Percentiles rank a stretch among this genome's conserved stretches.
Conservation (phyloP, 352 stramenopile species). For the Pythium phragmiticola region DNA sequence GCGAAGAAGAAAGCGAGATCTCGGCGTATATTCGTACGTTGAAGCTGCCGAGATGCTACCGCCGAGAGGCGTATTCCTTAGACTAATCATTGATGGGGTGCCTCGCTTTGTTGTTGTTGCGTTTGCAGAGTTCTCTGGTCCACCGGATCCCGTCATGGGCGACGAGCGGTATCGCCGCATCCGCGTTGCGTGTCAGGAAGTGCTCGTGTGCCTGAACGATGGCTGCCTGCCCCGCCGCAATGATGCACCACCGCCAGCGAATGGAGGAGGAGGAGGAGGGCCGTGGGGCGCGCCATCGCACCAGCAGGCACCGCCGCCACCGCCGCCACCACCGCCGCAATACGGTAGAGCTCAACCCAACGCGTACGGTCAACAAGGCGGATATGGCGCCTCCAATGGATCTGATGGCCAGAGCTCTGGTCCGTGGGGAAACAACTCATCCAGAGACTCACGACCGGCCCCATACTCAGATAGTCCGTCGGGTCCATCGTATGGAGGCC, state of each 20-base stretch:
- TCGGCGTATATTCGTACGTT: constrained; percentile 68
- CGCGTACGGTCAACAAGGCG: constrained; percentile 22
- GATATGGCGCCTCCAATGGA: constrained; percentile 11
- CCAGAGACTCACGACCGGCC: constrained; percentile 33
- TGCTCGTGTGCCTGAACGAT: constrained; percentile 76
- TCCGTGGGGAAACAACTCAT: constrained; percentile 18
- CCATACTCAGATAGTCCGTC: constrained; percentile 61
- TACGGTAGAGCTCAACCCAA: constrained; percentile 7
- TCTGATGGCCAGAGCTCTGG: constrained; percentile 1
- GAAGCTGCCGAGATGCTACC: not conserved
- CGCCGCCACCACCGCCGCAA: not conserved
- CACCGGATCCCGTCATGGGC: constrained; percentile 71
- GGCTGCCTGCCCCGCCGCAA: constrained; percentile 53
- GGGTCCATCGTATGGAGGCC: constrained; percentile 24
- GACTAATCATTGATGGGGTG: constrained; percentile 2
- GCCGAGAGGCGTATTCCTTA: constrained; percentile 2
- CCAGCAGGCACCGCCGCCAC: constrained; percentile 8
- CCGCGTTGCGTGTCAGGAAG: constrained; percentile 76
- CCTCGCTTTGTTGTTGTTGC: not conserved
- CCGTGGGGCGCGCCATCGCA: constrained; percentile 13
- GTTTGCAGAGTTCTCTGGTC: constrained; percentile 66
- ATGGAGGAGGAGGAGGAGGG: not conserved
- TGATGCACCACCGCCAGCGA: constrained; percentile 30
- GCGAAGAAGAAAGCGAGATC: constrained; percentile 72
- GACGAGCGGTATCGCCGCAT: constrained; percentile 87